Evolutionary conservation across 306 rosid species (phyloP), one percentile per base, ranked within the genome.

Genomic region (Cicer pinnatifidum): DNA sequence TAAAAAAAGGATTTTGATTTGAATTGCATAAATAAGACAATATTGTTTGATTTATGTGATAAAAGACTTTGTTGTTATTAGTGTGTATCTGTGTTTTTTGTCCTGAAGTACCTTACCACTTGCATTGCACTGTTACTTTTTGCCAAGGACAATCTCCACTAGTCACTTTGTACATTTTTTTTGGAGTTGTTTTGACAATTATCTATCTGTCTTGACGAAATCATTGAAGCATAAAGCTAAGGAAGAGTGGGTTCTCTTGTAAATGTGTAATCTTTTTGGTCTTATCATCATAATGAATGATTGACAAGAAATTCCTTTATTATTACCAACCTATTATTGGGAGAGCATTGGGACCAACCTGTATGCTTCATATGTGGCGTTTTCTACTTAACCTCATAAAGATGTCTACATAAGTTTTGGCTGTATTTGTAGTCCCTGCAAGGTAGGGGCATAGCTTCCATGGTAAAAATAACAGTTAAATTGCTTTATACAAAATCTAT

Each of bases 271-370:
- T 23, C 57, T 28, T 38, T 69, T 75, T 28, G 48, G 73, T 83
- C 64, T 58, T 48, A 39, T 67, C 35, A 11, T 19, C 46, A 46
- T 44, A 3, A 9, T 6, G 9, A 11, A 48, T 54, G 63, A 44
- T 38, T 69, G 76, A 69, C 38, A 70, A 65, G 43, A 56, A 59
- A 70, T 58, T 38, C 50, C 11, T 9, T 40, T 80, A 63, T 53
- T 53, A 78, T 64, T 67, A 19, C 73, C 41, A 9, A 37, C 75
- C 64, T 37, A 33, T 19, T 66, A 56, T 16, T 53, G 51, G 71
- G 12, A 72, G 43, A 64, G 69, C 53, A 38, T 16, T 37, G 80
- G 83, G 83, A 62, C 78, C 77, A 79, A 57, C 64, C 81, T 78
- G 73, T 54, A 54, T 61, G 40, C 45, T 45, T 38, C 59, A 23